Evolutionary conservation across 2,329 filamentous ascomycete genomes (phyloP), one percentile per base, ranked within the genome.

Genomic region (Neurospora crassa): DNA sequence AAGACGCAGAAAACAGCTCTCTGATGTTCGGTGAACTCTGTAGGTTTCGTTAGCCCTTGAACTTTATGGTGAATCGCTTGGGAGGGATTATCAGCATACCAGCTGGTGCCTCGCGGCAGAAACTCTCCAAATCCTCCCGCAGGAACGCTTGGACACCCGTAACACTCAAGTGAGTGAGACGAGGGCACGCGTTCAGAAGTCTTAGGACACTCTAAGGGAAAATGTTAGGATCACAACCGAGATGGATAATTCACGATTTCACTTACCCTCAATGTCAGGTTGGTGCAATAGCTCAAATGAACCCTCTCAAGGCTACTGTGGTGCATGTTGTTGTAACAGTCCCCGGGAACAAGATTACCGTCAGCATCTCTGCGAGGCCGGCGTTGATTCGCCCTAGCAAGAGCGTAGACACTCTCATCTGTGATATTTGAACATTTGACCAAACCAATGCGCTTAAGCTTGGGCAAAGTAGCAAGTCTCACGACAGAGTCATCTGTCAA

Each of bases 1-100:
- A 99, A 99, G 70, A 99, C 96, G 78, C 96, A 99, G 79, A 99
- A 99, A 8, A 98, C 93, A 69, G 95, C 91, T 74, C 96, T 90
- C 80, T 99, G 96, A 78, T 97, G 94, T 67, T 95, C 92, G 20
- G 94, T 98, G 79, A 99, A 99, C 81, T 98, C 96, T 90, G 71
- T 8, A 42, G 82, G 79, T 68, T 71, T 53, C 3, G 24, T 69
- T 42, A 42, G 18, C 59, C 40, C 3, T 67, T 68, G 43, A 6
- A 8, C 4, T 2, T 5, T 11, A 16, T 16, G 24, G 8, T n/a
- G 40, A 3, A 29, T 10, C 34, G 67, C 10, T 29, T 45, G 24
- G 70, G 40, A 59, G 43, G 10, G 59, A 41, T 5, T 18, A 43
- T 47, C 11, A 18, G 73, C 84, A 75, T 84, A 91, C 90, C 90